Base-by-base conservation (phyloP, 2,329 filamentous ascomycete species). In the Botrytis tulipae region DNA sequence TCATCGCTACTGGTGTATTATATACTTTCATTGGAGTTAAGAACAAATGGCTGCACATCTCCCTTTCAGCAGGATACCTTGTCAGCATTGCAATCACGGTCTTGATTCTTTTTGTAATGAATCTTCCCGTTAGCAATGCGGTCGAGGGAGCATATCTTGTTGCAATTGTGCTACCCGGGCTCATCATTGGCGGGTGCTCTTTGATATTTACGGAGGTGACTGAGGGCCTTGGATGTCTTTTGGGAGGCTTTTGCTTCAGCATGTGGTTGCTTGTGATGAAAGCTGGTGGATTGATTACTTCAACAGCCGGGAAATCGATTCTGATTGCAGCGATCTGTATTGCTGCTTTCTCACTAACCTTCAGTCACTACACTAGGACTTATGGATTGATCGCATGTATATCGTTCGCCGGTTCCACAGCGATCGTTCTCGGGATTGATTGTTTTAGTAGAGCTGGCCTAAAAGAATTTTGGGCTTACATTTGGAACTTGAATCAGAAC, bases 401-500 rank as follows among this genome's bases (percentile, higher is more conserved):
- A 20, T 89, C 95, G 0, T 97, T 98, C 80, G 87, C 90, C 7
- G 95, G 95, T 12, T 91, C 94, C 5, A 97, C 94, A 0, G 89
- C 89, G 4, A 86, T 92, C 0, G 88, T 97, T 22, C 83, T 98
- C 3, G 95, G 95, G 3, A 92, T 98, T 73, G 95, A 98, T 81
- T 97, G 94, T 82, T 97, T 95, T 78, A 95, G 91, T 79, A 87
- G 90, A 75, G 94, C 94, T n/a, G 95, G 95, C 0, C 84, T 97
- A 78, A 98, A 97, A 82, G 95, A 98, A 81, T 98, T 98, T 78
- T 98, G 95, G 95, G 87, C 93, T 9, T 98, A 97, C 81, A 86
- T 97, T 54, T 98, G 95, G 95, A 85, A 84, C 63, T 83, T 98
- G 57, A 98, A 98, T 81, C 85, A 90, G 60, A 86, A 92, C 69